These are phyloP conservation scores for Potentilla sterilis DNA, from an alignment of 306 rosid genomes.

Conservation along the genomic window DNA sequence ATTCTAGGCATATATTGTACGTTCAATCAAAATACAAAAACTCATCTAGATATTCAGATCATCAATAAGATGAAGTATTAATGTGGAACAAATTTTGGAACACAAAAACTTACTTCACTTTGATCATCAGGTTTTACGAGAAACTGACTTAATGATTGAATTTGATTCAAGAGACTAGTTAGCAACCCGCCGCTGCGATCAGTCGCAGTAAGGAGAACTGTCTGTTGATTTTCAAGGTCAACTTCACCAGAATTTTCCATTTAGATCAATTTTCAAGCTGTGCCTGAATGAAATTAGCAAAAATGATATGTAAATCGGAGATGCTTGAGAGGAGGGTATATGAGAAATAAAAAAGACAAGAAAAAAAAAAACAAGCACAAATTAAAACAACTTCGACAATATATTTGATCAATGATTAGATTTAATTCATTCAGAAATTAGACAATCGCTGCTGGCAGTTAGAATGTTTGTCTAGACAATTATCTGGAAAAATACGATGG, in stretches of 20 bases:
- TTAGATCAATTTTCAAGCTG: background rate
- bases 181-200: background rate
- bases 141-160: background rate
- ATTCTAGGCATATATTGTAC: no score
- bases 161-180: background rate
- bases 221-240: constrained; percentile 1
- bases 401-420: background rate
- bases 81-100: background rate
- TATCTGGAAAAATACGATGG: no score
- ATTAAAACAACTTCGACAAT: background rate
- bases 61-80: no score
- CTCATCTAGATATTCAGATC: background rate
- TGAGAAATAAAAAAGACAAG: no score
- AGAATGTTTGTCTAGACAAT: no score
- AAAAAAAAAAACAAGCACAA: background rate
- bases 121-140: background rate
- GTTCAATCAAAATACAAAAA: no score
- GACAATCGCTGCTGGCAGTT: no score
- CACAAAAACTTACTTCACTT: background rate
- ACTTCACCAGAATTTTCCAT: background rate
- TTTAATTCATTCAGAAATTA: background rate
- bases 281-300: background rate
- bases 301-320: background rate
- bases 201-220: background rate
- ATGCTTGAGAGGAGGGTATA: no score